Evolutionary conservation across 1,284 basidiomycete species (phyloP).

Genomic region (Pisolithus thermaeus): DNA sequence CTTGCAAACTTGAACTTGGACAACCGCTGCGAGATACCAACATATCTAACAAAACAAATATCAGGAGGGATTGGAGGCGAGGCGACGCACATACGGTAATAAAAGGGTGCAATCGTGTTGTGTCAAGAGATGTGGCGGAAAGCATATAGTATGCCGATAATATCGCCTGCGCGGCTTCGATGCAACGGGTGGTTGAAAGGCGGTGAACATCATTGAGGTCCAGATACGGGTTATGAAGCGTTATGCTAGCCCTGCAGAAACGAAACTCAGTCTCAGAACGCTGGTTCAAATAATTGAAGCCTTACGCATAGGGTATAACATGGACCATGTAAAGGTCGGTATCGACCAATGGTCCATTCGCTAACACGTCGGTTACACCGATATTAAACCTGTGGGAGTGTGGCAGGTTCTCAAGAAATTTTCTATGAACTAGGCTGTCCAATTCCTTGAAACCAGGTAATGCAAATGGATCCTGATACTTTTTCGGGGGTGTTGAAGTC

Average conservation of each 20-base stretch:
- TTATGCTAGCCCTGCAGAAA: slow-evolving; percentile 65
- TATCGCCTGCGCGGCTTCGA: slow-evolving; percentile 66
- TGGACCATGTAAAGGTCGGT: slow-evolving; percentile 82
- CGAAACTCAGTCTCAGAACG: slow-evolving; percentile 5
- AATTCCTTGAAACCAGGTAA: slow-evolving; percentile 60
- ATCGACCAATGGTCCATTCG: slow-evolving; percentile 53
- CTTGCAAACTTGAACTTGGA: slow-evolving; percentile 78
- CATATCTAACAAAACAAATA: slow-evolving; percentile 54
- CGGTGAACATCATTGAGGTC: slow-evolving; percentile 62
- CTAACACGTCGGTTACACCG: slow-evolving; percentile 49
- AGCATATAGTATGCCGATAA: slow-evolving; percentile 67
- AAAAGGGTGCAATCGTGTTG: slow-evolving; percentile 74
- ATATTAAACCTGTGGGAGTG: slow-evolving; percentile 56
- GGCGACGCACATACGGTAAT: slow-evolving; percentile 51
- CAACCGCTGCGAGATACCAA: slow-evolving; percentile 82
- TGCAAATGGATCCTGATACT: slow-evolving; percentile 62
- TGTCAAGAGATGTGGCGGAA: slow-evolving; percentile 70
- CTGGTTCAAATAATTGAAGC: slow-evolving; percentile 14
- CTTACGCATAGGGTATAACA: slow-evolving; percentile 76
- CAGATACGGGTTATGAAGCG: slow-evolving; percentile 75
- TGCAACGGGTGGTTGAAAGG: slow-evolving; percentile 63
- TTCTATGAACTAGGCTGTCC: slow-evolving; percentile 57
- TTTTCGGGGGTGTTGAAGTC: slow-evolving; percentile 51
- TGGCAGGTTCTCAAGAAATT: slow-evolving; percentile 67
- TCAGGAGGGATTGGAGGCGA: slow-evolving; percentile 5